Evolutionary conservation across 805 yeast genomes (phyloP).

Genomic region (Ogataea nonfermentans): DNA sequence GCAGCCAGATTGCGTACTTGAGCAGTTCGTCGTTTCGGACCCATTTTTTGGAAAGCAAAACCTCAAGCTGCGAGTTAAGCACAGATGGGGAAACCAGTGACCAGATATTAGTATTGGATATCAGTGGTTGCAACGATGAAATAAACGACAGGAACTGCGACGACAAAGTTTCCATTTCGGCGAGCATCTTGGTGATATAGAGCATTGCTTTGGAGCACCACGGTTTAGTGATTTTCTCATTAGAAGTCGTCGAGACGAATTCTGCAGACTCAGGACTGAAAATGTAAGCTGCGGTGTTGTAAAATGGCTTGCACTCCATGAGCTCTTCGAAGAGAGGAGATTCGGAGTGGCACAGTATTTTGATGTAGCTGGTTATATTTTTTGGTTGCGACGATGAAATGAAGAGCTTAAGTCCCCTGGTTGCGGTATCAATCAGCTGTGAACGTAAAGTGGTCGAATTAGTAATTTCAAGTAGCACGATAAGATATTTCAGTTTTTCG

Average conservation of each 20-base stretch:
- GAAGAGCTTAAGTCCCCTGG: not conserved
- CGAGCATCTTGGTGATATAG: constrained; percentile 61
- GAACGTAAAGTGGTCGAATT: not conserved
- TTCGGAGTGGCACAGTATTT: constrained; percentile 1
- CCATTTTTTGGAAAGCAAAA: constrained; percentile 51
- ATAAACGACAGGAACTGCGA: constrained; percentile 33
- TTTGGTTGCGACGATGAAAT: constrained; percentile 1
- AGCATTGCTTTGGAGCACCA: constrained; percentile 63
- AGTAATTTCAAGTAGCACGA: not conserved
- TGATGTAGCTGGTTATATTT: constrained; percentile 1
- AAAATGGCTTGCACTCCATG: constrained; percentile 29
- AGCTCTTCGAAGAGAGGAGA: constrained; percentile 12
- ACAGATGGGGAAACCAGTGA: constrained; percentile 42
- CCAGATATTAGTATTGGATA: constrained; percentile 35
- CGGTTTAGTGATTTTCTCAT: constrained; percentile 29
- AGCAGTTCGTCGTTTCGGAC: constrained; percentile 40
- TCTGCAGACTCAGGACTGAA: constrained; percentile 28
- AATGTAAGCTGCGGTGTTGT: constrained; percentile 31
- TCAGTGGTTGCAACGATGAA: constrained; percentile 33
- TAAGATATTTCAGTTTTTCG: constrained; percentile 5
- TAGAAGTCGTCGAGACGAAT: constrained; percentile 5
- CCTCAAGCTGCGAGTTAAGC: constrained; percentile 66
- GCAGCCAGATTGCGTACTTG: constrained; percentile 41
- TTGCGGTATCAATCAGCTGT: not conserved
- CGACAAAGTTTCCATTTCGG: constrained; percentile 41